Conservation (phyloP, 306 rosid species). For the Hippophae tibetana region DNA sequence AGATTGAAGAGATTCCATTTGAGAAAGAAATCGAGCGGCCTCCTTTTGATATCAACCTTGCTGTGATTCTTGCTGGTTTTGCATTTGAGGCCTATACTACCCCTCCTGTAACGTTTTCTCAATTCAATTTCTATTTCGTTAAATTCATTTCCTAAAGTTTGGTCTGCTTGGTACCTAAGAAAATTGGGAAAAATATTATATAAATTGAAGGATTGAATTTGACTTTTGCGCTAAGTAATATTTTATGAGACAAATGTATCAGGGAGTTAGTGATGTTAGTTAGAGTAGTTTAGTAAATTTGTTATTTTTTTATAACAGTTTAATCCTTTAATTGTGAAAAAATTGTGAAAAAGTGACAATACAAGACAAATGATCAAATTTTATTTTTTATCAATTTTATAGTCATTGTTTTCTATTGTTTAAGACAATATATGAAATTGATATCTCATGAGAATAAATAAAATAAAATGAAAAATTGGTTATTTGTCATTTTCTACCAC, state of each 20-base stretch:
- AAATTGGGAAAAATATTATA: slow-evolving; percentile 1
- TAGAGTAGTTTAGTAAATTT: background rate
- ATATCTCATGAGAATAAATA: too few species aligned
- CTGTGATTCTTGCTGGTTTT: slow-evolving; percentile 82
- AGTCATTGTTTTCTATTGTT: too few species aligned
- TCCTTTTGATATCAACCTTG: slow-evolving; percentile 79
- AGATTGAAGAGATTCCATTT: slow-evolving; percentile 21
- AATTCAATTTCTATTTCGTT: background rate
- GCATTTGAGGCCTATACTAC: slow-evolving; percentile 79
- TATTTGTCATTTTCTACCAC: too few species aligned
- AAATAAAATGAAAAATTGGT: too few species aligned
- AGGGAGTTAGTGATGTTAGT: too few species aligned
- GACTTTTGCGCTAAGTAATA: background rate
- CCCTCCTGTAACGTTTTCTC: slow-evolving; percentile 46
- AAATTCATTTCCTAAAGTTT: background rate
- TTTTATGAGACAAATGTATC: background rate
- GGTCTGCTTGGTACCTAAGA: slow-evolving; percentile 3
- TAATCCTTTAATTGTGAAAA: too few species aligned
- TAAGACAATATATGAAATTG: too few species aligned
- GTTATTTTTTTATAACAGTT: too few species aligned
- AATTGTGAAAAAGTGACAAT: too few species aligned
- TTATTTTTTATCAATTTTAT: too few species aligned
- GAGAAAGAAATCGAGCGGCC: slow-evolving; percentile 42
- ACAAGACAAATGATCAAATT: too few species aligned
- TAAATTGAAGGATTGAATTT: background rate